Evolutionary conservation across 345 rosid species (phyloP), one percentile per base, ranked within the genome.

Genomic region (Eucalyptus cloeziana): DNA sequence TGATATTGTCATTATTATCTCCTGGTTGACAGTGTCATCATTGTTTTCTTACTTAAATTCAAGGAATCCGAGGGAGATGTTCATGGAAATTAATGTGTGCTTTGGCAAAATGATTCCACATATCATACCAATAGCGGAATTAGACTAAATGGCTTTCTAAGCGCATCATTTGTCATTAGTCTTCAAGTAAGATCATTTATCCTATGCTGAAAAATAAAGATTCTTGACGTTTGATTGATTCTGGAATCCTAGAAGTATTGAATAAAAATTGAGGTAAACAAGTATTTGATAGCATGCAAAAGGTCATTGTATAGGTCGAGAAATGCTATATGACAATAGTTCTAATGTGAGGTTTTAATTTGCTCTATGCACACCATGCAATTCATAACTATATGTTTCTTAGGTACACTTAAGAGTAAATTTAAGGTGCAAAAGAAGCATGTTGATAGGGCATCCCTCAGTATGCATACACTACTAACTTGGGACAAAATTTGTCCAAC

Each of bases 41-140:
- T 56, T 22, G 62, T 4, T 56, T 56, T 56, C 30, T 22, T 24
- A 56, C 62, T 56, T 56, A 30, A 56, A 56, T 56, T 56, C 30
- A 56, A 56, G 13, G 62, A 56, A 56, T 56, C 62, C 13, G 1
- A 56, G 62, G 62, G 62, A 56, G 0, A 56, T 56, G 62, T 4
- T 56, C 62, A 56, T 56, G 13, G 6, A 56, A 10, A 24, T 56
- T 56, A 56, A 56, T 56, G 13, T 22, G 13, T 56, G 62, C 0
- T 9, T 56, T 56, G 62, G 62, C 6, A 56, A 24, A 56, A 56
- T 56, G 62, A 56, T 56, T 24, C 13, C 1, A 12, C 62, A 22
- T 56, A 56, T 56, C 62, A 56, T 56, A 24, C 62, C 62, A 4
- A 0, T 24, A 56, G 27, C 0, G 13, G 62, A 24, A 56, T 24